phyloP scores from a whole-genome alignment of 2,329 filamentous ascomycete genomes.

The Clonostachys byssicola region DNA sequence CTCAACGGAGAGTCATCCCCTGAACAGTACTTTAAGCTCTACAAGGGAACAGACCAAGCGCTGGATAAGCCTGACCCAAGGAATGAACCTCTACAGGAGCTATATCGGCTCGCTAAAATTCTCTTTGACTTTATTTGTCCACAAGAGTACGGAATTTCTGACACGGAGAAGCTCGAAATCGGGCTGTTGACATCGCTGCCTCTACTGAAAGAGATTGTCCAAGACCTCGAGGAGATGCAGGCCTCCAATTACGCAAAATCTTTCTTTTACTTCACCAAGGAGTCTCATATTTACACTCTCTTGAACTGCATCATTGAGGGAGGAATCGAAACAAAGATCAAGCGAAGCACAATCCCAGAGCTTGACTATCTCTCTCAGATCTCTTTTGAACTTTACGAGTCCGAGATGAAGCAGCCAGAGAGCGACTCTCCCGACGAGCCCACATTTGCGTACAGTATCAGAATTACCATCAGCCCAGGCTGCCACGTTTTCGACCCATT shows the following conservation, averaged over 20 bases:
- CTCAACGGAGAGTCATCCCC: constrained; percentile 51
- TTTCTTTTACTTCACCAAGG: constrained; percentile 99
- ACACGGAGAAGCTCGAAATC: constrained; percentile 97
- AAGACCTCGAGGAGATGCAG: constrained; percentile 95
- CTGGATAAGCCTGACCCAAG: constrained; percentile 73
- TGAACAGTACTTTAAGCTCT: constrained; percentile 85
- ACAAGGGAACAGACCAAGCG: constrained; percentile 68
- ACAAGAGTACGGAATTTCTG: constrained; percentile 95
- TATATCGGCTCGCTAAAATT: constrained; percentile 91
- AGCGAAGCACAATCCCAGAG: constrained; percentile 90
- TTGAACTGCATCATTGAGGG: constrained; percentile 97
- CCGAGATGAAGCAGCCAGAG: constrained; percentile 63
- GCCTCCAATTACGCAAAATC: constrained; percentile 90
- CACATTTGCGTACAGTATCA: constrained; percentile 89
- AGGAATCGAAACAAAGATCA: constrained; percentile 94
- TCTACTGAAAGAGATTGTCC: constrained; percentile 92
- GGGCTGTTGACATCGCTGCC: constrained; percentile 90
- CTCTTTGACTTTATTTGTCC: constrained; percentile 98
- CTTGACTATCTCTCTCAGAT: constrained; percentile 97
- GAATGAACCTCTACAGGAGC: constrained; percentile 82
- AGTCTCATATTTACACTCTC: constrained; percentile 97
- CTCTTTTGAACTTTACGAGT: constrained; percentile 96
- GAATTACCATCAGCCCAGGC: constrained; percentile 91
- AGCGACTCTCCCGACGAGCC: constrained; percentile 37
- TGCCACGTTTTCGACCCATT: constrained; percentile 96